Evolutionary conservation across 805 yeast species (phyloP).

Genomic region (Metschnikowia lochheadii): DNA sequence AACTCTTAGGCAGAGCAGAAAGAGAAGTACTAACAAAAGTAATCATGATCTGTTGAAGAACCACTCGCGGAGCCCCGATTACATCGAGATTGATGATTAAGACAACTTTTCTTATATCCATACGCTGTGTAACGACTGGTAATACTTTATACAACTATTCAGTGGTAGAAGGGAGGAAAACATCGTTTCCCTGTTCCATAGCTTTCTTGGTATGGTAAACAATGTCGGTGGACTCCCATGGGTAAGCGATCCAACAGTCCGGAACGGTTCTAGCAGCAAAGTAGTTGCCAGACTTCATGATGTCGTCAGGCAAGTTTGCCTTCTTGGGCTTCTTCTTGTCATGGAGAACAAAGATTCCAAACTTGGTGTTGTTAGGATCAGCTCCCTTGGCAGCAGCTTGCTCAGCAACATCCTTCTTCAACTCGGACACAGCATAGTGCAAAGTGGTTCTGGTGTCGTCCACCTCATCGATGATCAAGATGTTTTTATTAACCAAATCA

Average conservation of each 20-base stretch:
- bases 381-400: constrained; percentile 61
- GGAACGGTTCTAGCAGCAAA: constrained; percentile 70
- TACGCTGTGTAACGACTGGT: not conserved
- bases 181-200: constrained; percentile 65
- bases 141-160: constrained; percentile 1
- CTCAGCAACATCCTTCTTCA: constrained; percentile 57
- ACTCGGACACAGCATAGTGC: constrained; percentile 76
- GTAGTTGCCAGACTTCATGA: constrained; percentile 63
- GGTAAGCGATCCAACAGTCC: constrained; percentile 84
- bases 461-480: constrained; percentile 84
- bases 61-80: constrained; percentile 68
- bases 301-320: constrained; percentile 62
- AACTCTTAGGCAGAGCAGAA: constrained; percentile 63
- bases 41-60: constrained; percentile 53
- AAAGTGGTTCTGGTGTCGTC: constrained; percentile 90
- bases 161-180: constrained; percentile 36
- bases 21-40: constrained; percentile 52
- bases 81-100: constrained; percentile 64
- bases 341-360: constrained; percentile 77
- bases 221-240: constrained; percentile 84
- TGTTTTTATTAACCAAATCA: constrained; percentile 67
- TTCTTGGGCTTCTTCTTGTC: constrained; percentile 79
- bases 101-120: not conserved
- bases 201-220: constrained; percentile 71
- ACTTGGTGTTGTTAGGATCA: constrained; percentile 55